phyloP scores from a whole-genome alignment of 2,329 filamentous ascomycete genomes.

The Cryphonectria carpinicola region DNA sequence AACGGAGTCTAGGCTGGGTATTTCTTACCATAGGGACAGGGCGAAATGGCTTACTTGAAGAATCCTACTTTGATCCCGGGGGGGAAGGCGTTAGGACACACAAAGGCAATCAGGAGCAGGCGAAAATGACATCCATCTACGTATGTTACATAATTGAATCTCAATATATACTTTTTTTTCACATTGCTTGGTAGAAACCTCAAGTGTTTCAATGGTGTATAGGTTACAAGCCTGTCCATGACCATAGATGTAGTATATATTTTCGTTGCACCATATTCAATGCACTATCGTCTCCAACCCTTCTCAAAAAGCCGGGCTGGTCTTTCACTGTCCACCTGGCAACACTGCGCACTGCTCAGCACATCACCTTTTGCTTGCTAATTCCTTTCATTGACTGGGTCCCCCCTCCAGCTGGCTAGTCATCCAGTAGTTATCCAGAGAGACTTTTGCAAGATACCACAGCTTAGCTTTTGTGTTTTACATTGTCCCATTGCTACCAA shows the following conservation, averaged over 20 bases:
- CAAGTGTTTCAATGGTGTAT: background rate
- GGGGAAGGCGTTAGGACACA: background rate
- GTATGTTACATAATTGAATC: slow-evolving; percentile 18
- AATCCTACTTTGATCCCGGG: background rate
- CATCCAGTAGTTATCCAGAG: background rate
- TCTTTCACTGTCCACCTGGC: background rate
- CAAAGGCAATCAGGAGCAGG: background rate
- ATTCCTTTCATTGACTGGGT: background rate
- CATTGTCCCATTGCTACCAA: background rate
- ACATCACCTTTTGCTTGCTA: background rate
- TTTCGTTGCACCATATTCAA: background rate
- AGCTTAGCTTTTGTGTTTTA: background rate
- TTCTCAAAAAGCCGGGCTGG: background rate
- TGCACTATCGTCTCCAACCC: background rate
- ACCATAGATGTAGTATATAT: background rate
- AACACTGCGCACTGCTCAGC: background rate
- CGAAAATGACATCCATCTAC: background rate
- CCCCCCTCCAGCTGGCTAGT: background rate
- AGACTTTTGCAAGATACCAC: background rate
- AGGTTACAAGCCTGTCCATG: background rate
- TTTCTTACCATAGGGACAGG: background rate
- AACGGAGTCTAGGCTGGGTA: slow-evolving; percentile 32
- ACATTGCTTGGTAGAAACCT: background rate
- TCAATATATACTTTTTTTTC: background rate
- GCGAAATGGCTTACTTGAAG: background rate